These are phyloP conservation scores for Canariomyces notabilis DNA, from an alignment of 2,329 filamentous ascomycete species.

Conservation along the genomic window DNA sequence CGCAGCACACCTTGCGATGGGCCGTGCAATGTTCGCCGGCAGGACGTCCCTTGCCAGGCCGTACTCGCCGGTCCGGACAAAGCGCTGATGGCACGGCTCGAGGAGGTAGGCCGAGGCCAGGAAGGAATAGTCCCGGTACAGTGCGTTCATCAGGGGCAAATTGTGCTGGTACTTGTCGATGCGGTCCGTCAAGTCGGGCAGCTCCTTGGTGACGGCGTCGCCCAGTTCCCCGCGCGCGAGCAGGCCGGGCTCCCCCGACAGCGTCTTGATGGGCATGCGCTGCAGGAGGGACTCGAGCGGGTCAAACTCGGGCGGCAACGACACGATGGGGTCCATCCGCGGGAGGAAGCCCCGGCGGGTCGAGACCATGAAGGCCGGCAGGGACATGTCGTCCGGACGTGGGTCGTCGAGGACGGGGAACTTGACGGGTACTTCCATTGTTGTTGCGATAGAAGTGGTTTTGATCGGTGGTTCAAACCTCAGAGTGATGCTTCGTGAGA, in stretches of 20 bases:
- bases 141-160: slow-evolving; percentile 73
- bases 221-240: slow-evolving; percentile 71
- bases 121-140: slow-evolving; percentile 91
- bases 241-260: slow-evolving; percentile 69
- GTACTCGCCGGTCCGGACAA: slow-evolving; percentile 66
- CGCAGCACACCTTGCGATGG: slow-evolving; percentile 77
- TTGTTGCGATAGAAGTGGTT: too few relatives aligned
- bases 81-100: slow-evolving; percentile 80
- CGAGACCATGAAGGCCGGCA: slow-evolving; percentile 75
- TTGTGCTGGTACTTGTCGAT: slow-evolving; percentile 70
- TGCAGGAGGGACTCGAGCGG: slow-evolving; percentile 66
- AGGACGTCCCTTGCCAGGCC: slow-evolving; percentile 70
- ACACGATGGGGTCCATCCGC: slow-evolving; percentile 55
- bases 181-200: slow-evolving; percentile 70
- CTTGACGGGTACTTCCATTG: slow-evolving; percentile 18
- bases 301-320: slow-evolving; percentile 69
- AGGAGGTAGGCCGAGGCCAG: slow-evolving; percentile 83
- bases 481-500: too few relatives aligned
- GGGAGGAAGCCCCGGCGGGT: slow-evolving; percentile 71
- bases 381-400: slow-evolving; percentile 54
- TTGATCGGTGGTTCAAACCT: too few relatives aligned
- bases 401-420: slow-evolving; percentile 63
- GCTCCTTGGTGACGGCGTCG: slow-evolving; percentile 63
- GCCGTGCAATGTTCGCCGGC: slow-evolving; percentile 69
- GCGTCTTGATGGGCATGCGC: slow-evolving; percentile 73